Base-by-base conservation (phyloP, 2,329 filamentous ascomycete species). In the Aspergillus pseudoglaucus region DNA sequence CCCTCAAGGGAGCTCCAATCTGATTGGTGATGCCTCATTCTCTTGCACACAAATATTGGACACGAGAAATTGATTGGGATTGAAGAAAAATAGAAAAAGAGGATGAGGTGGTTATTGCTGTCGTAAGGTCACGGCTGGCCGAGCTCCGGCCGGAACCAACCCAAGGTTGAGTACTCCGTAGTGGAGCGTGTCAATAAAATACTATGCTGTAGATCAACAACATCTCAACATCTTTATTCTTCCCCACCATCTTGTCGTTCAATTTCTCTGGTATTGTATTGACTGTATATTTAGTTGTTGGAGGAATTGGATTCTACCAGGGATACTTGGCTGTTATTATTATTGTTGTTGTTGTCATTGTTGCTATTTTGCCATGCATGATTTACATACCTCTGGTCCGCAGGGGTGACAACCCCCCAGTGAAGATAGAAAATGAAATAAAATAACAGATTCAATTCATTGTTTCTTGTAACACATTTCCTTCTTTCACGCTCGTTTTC, bases 1-100 rank as follows among this genome's bases (percentile, higher is more conserved):
- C 61, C 63, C 45, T 62, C 60, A 23, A 69, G 53, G 17, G 64
- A 65, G 32, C 60, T 61, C 71, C 69, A 72, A 47, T 62, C 60
- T 51, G 63, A 54, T 42, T 64, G 54, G 41, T 46, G 54, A 33
- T 51, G 57, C 64, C 66, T 66, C 37, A 49, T 59, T 51, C 48
- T 30, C 37, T 37, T 37, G 33, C 33, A n/a, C 30, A 20, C 25
- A 30, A 30, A 2, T 30, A 30, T 10, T 37, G 33, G 33, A 37
- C 33, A 17, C 32, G 12, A 37, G 17, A 37, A 8, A 18, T 15
- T 15, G 33, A 18, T 15, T 37, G 17, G 33, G n/a, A 15, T 17
- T 6, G n/a, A 37, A 37, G 17, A 18, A n/a, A 37, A 37, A 37
- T 17, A 37, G 33, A 18, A 37, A n/a, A 37, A 37, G 33, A n/a